These are phyloP conservation scores for Potentilla sterilis DNA, from an alignment of 306 rosid genomes.

Conservation along the genomic window DNA sequence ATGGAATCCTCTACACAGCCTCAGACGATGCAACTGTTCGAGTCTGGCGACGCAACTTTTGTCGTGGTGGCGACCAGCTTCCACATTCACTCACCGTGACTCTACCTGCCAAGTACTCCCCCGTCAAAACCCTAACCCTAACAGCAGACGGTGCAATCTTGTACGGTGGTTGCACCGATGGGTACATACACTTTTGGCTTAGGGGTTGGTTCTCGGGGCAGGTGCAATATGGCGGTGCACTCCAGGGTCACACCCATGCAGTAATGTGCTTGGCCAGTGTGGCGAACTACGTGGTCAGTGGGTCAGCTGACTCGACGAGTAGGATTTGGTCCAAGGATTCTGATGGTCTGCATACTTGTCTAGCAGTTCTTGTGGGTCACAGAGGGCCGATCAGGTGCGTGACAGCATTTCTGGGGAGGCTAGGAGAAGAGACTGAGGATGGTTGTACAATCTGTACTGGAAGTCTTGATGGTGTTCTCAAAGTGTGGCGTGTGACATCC, in stretches of 20 bases:
- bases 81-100: constrained; percentile 78
- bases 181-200: constrained; percentile 84
- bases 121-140: constrained; percentile 62
- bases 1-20: constrained; percentile 79
- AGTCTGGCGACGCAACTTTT: constrained; percentile 82
- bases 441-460: constrained; percentile 68
- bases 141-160: constrained; percentile 48
- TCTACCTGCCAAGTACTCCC: constrained; percentile 71
- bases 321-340: constrained; percentile 68
- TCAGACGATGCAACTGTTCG: constrained; percentile 77
- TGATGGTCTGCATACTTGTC: constrained; percentile 62
- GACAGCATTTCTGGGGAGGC: constrained; percentile 37
- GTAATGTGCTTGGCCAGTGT: constrained; percentile 69
- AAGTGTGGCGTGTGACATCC: constrained; percentile 72
- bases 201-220: constrained; percentile 84
- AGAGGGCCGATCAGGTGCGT: constrained; percentile 80
- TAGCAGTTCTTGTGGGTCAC: constrained; percentile 83
- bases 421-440: constrained; percentile 41
- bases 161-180: constrained; percentile 89
- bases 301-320: constrained; percentile 81
- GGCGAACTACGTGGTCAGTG: constrained; percentile 61
- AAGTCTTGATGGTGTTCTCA: constrained; percentile 84
- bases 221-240: constrained; percentile 77
- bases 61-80: constrained; percentile 49
- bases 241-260: constrained; percentile 93